These are phyloP conservation scores for Solanum pinnatisectum DNA, from an alignment of 257 asterid genomes.

Conservation along the genomic window DNA sequence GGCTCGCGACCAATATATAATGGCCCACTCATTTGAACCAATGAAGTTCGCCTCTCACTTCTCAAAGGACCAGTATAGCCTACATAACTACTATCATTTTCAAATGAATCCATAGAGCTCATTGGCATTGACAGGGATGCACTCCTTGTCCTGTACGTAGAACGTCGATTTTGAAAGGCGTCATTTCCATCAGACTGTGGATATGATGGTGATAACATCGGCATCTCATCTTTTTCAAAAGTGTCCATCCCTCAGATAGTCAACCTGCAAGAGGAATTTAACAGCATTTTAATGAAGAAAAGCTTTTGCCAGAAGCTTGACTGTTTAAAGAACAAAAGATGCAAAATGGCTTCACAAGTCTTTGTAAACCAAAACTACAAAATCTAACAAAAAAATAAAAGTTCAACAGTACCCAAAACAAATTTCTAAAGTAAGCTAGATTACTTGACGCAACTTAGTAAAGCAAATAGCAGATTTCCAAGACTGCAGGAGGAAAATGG, in stretches of 20 bases:
- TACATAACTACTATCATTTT: conserved; percentile 24
- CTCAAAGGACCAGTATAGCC: conserved; percentile 76
- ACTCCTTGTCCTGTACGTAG: conserved; percentile 49
- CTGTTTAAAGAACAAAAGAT: not conserved
- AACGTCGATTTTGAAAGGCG: conserved; percentile 23
- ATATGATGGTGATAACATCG: conserved; percentile 49
- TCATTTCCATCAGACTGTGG: conserved; percentile 28
- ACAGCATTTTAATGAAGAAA: not conserved
- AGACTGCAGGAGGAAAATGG: not conserved
- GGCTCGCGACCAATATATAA: conserved; percentile 24
- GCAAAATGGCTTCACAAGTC: not conserved
- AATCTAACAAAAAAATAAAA: not conserved
- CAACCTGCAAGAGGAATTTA: conserved; percentile 6
- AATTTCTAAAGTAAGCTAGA: not conserved
- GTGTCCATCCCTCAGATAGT: conserved; percentile 37
- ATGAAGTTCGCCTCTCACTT: conserved; percentile 28
- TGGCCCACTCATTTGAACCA: conserved; percentile 61
- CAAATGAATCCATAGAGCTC: conserved; percentile 35
- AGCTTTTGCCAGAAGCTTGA: not conserved
- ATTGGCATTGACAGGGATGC: conserved; percentile 58
- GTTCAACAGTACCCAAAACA: not conserved
- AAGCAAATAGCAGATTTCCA: not conserved
- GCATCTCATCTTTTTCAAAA: conserved; percentile 56
- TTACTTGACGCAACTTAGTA: not conserved
- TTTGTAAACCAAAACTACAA: not conserved